A percentile compares a stretch with the other conserved stretches of the same genome.
phyloP scores from a whole-genome alignment of 2,329 filamentous ascomycete genomes.

The Sporothrix phasma region DNA sequence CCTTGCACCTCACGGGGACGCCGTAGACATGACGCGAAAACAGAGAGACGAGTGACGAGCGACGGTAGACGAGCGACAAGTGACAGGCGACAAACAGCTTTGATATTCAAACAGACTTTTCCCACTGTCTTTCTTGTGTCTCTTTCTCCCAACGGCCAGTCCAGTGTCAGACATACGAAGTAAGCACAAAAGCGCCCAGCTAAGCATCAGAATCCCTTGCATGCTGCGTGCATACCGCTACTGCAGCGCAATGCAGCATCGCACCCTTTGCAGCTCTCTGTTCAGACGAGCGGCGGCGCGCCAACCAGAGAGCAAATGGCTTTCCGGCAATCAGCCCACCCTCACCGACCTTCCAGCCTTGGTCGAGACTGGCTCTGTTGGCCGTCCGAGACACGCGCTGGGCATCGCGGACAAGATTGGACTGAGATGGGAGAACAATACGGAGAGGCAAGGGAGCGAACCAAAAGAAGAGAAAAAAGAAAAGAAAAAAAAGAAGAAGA shows the following conservation, averaged over 20 bases:
- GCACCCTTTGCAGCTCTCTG: not conserved
- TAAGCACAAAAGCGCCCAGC: not conserved
- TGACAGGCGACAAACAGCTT: no score
- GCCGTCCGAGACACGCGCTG: no score
- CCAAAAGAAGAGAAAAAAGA: not conserved
- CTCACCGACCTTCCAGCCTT: not conserved
- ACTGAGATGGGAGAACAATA: no score
- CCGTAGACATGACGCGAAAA: no score
- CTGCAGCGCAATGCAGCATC: not conserved
- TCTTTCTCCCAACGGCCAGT: no score
- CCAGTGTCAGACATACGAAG: no score
- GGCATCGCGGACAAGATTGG: no score
- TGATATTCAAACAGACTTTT: no score
- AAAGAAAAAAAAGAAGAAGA: not conserved
- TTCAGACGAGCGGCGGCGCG: not conserved
- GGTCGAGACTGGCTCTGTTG: not conserved
- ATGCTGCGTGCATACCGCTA: not conserved
- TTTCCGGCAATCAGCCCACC: not conserved
- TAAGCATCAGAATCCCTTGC: not conserved
- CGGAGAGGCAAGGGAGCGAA: not conserved
- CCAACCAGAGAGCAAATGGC: not conserved
- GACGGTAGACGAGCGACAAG: no score
- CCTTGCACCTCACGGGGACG: no score
- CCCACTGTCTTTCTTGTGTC: no score
- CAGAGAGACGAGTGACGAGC: no score